A percentile compares a stretch with the other conserved stretches of the same genome.
phyloP scores from a whole-genome alignment of 192 early-diverging fungal genomes.

The Funneliformis mosseae region DNA sequence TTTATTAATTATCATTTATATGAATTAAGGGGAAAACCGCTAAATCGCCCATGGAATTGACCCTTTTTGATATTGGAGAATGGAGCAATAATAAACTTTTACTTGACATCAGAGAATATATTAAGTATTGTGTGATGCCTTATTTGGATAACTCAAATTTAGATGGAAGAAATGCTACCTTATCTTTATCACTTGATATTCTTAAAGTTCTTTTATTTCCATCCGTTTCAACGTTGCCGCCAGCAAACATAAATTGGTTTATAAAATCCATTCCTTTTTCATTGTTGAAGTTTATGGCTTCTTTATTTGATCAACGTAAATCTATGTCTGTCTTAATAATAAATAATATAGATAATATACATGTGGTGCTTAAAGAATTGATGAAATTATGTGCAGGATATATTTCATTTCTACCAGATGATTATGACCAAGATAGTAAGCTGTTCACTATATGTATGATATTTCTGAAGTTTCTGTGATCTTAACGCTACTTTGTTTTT shows the following conservation, averaged over 20 bases:
- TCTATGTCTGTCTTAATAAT: not conserved
- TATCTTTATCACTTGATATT: not conserved
- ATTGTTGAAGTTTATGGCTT: not conserved
- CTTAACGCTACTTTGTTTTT: not conserved
- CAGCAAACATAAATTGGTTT: not conserved
- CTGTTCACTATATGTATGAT: not conserved
- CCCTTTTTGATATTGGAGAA: conserved; percentile 2
- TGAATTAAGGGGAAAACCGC: not conserved
- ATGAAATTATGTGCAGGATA: conserved; percentile 4
- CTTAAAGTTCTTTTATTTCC: not conserved
- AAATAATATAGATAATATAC: not conserved
- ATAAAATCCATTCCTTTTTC: not conserved
- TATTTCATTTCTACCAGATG: not conserved
- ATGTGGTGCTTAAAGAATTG: not conserved
- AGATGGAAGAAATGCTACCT: not conserved
- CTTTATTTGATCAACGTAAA: conserved; percentile 13
- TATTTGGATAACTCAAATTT: not conserved
- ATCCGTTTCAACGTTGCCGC: not conserved
- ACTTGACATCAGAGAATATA: conserved; percentile 11
- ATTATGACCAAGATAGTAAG: conserved; percentile 7
- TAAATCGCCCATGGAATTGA: not conserved
- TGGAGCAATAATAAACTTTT: not conserved
- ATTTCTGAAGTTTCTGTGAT: not conserved
- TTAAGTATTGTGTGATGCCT: not conserved
- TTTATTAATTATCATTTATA: not conserved